A percentile compares a stretch with the other conserved stretches of the same genome.
These are phyloP conservation scores for Nigrospora sphaerica DNA, from an alignment of 2,329 filamentous ascomycete species.

Conservation along the genomic window DNA sequence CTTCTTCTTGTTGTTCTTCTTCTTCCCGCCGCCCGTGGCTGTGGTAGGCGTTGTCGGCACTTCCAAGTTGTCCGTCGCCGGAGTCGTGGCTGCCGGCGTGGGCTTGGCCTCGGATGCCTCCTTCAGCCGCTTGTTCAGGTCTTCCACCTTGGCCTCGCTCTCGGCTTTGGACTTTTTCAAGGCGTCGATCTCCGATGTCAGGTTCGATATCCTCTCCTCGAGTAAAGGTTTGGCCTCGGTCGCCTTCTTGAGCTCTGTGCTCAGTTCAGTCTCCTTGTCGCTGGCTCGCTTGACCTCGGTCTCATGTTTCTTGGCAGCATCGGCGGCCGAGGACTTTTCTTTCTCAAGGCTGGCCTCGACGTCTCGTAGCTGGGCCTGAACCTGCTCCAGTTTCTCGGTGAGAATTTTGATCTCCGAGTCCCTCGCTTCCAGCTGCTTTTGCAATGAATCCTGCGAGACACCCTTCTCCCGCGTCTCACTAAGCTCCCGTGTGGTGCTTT, in stretches of 20 bases:
- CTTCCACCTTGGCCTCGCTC: slow-evolving; percentile 31
- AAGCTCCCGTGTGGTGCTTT: slow-evolving; percentile 60
- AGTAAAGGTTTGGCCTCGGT: slow-evolving; percentile 23
- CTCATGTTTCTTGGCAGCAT: slow-evolving; percentile 14
- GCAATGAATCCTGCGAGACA: slow-evolving; percentile 35
- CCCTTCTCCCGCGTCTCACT: slow-evolving; percentile 35
- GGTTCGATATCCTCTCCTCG: slow-evolving; percentile 33
- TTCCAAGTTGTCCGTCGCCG: slow-evolving; percentile 12
- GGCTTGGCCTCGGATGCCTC: slow-evolving; percentile 7
- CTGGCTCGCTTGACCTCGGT: slow-evolving; percentile 18
- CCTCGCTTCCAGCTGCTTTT: slow-evolving; percentile 41
- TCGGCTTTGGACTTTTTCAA: slow-evolving; percentile 30
- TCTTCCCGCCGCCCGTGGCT: slow-evolving; percentile 25
- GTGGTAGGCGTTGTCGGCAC: slow-evolving; percentile 17
- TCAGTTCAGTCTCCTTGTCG: slow-evolving; percentile 14
- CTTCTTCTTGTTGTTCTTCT: slow-evolving; percentile 84
- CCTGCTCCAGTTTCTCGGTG: slow-evolving; percentile 38
- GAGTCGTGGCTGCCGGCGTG: slow-evolving; percentile 7
- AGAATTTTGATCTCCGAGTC: slow-evolving; percentile 41
- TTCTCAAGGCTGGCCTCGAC: slow-evolving; percentile 29
- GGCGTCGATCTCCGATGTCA: slow-evolving; percentile 35
- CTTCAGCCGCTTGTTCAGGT: slow-evolving; percentile 30
- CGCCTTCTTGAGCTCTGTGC: slow-evolving; percentile 29
- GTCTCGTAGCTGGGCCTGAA: slow-evolving; percentile 36
- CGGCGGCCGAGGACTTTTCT: slow-evolving; percentile 13